Percentiles rank a stretch among this genome's conserved stretches.
These are phyloP conservation scores for Akanthomyces dipterigenus DNA, from an alignment of 2,329 filamentous ascomycete genomes.

Conservation along the genomic window DNA sequence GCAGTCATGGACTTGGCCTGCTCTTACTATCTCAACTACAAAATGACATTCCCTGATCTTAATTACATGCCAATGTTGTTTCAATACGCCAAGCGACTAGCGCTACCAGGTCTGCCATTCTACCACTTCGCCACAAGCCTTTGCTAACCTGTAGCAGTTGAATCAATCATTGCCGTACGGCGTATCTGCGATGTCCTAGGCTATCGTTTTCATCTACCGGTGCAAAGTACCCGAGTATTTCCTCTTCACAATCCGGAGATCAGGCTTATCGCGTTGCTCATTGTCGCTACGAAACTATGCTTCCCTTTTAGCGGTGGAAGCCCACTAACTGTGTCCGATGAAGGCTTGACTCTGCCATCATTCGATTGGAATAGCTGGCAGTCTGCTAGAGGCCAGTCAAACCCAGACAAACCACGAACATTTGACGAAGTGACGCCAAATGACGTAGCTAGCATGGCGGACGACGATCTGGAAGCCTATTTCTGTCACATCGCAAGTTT, in stretches of 20 bases:
- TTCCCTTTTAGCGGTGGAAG: conserved; percentile 62
- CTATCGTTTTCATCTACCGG: conserved; percentile 48
- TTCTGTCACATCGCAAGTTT: conserved; percentile 38
- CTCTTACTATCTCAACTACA: conserved; percentile 61
- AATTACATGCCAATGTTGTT: conserved; percentile 64
- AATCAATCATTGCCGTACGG: conserved; percentile 31
- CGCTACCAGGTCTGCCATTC: conserved; percentile 56
- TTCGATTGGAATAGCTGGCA: conserved; percentile 72
- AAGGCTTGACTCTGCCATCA: conserved; percentile 17
- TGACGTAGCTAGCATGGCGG: conserved; percentile 56
- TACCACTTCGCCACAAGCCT: not conserved
- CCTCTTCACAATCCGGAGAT: conserved; percentile 65
- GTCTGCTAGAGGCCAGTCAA: conserved; percentile 32
- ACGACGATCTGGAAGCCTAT: conserved; percentile 58
- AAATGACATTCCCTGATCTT: conserved; percentile 63
- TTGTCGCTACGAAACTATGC: conserved; percentile 71
- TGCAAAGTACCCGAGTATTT: conserved; percentile 35
- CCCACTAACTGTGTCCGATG: conserved; percentile 5
- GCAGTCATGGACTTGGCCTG: conserved; percentile 55
- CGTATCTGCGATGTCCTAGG: conserved; percentile 43
- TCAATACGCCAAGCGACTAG: conserved; percentile 62
- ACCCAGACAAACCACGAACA: conserved; percentile 19
- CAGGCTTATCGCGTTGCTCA: conserved; percentile 60
- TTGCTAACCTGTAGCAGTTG: conserved; percentile 42
- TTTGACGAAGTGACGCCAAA: conserved; percentile 51